phyloP scores from a whole-genome alignment of 2,329 filamentous ascomycete genomes.

The Pyrenochaeta sp. region DNA sequence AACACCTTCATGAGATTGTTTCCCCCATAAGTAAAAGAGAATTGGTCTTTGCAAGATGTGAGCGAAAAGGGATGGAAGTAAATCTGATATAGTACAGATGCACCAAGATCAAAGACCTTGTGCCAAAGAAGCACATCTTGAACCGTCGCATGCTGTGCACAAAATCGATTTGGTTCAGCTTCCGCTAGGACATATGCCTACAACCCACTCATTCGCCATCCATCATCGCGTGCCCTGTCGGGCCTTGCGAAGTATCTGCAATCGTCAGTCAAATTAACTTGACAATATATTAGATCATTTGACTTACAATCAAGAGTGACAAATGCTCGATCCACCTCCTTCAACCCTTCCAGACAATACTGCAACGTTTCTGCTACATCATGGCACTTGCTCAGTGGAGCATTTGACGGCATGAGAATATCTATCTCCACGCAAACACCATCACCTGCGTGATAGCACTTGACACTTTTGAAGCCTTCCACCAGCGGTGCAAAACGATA shows the following conservation, averaged over 20 bases:
- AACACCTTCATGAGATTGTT: no score
- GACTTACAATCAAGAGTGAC: slow-evolving; percentile 60
- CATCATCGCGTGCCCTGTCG: slow-evolving; percentile 27
- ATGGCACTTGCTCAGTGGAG: slow-evolving; percentile 61
- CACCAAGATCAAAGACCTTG: no score
- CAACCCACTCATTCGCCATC: slow-evolving; percentile 18
- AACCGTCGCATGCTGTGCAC: no score
- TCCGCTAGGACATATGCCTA: background rate
- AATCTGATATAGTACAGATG: no score
- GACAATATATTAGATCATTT: background rate
- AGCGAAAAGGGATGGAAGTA: no score
- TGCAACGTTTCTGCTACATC: slow-evolving; percentile 70
- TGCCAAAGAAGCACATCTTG: no score
- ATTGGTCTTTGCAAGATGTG: no score
- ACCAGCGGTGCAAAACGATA: slow-evolving; percentile 64
- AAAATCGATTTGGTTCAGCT: no score
- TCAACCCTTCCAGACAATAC: slow-evolving; percentile 65
- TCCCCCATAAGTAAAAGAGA: no score
- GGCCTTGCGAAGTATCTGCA: slow-evolving; percentile 32
- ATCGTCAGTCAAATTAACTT: slow-evolving; percentile 9
- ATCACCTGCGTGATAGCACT: slow-evolving; percentile 68
- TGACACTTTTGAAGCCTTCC: slow-evolving; percentile 62
- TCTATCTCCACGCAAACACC: slow-evolving; percentile 70
- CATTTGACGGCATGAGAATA: slow-evolving; percentile 63
- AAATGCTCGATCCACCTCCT: slow-evolving; percentile 62